Evolutionary conservation across 2,329 filamentous ascomycete genomes (phyloP).

Genomic region (Monosporascus sp.): DNA sequence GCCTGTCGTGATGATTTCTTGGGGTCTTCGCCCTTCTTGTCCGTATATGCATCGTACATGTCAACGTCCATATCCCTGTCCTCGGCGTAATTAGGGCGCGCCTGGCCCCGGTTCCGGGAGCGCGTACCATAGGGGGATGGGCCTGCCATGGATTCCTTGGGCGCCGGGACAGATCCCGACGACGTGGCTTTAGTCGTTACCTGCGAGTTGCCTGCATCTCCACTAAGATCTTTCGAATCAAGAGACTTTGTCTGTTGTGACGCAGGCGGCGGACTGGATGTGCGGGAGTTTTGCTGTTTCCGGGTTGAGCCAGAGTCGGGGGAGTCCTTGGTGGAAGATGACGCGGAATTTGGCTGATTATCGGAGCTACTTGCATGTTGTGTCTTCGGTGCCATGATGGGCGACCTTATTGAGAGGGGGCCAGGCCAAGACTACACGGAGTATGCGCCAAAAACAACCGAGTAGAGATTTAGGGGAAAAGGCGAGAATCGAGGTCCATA

Average conservation of each 20-base stretch:
- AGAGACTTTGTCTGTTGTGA: conserved; percentile 14
- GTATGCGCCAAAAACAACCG: conserved; percentile 24
- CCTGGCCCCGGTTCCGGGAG: conserved; percentile 79
- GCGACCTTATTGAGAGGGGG: conserved; percentile 26
- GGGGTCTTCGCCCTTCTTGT: conserved; percentile 49
- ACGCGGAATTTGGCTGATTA: conserved; percentile 29
- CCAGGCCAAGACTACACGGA: conserved; percentile 26
- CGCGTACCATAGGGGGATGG: conserved; percentile 83
- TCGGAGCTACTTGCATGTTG: conserved; percentile 21
- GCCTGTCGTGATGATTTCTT: conserved; percentile 52
- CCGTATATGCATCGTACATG: conserved; percentile 61
- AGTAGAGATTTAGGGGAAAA: conserved; percentile 17
- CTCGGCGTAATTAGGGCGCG: conserved; percentile 92
- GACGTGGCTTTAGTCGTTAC: conserved; percentile 44
- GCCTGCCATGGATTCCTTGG: conserved; percentile 46
- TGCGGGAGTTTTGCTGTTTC: conserved; percentile 24
- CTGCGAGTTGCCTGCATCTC: conserved; percentile 33
- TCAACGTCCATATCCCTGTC: conserved; percentile 88
- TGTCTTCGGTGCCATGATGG: conserved; percentile 30
- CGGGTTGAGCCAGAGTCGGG: conserved; percentile 22
- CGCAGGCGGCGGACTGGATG: conserved; percentile 21
- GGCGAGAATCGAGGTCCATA: conserved; percentile 22
- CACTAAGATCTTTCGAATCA: conserved; percentile 20
- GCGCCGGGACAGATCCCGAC: conserved; percentile 37
- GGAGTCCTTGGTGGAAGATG: conserved; percentile 25